Conservation (phyloP, 345 rosid species). For the Linum lewisii region DNA sequence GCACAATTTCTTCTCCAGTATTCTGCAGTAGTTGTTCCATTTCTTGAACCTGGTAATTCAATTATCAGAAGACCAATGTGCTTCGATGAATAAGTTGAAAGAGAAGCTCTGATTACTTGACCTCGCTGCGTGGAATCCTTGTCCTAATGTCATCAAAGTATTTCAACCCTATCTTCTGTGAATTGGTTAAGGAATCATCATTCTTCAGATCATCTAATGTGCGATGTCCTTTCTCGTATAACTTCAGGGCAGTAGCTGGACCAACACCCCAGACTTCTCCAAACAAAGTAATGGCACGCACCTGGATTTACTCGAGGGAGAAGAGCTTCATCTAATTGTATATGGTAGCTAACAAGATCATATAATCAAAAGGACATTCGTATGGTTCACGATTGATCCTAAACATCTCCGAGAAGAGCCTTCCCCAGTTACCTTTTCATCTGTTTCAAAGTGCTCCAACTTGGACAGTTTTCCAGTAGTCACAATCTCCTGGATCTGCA, state of each 20-base stretch:
- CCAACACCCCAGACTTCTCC: slow-evolving; percentile 99
- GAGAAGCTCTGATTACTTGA: slow-evolving; percentile 21
- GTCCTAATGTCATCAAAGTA: slow-evolving; percentile 79
- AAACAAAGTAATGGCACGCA: slow-evolving; percentile 64
- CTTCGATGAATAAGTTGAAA: slow-evolving; percentile 4
- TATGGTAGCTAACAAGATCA: not conserved
- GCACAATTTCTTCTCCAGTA: slow-evolving; percentile 59
- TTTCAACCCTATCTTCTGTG: slow-evolving; percentile 82
- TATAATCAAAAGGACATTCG: not conserved
- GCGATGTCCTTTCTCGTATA: slow-evolving; percentile 85
- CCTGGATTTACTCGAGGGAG: slow-evolving; percentile 29
- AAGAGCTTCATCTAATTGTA: not conserved
- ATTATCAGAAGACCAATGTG: not conserved
- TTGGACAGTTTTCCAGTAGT: slow-evolving; percentile 78
- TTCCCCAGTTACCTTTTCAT: slow-evolving; percentile 61
- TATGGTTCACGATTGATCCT: not conserved
- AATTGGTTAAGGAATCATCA: slow-evolving; percentile 65
- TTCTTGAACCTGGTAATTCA: slow-evolving; percentile 52
- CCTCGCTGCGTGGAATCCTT: slow-evolving; percentile 89
- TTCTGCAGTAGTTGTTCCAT: slow-evolving; percentile 72
- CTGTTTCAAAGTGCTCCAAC: slow-evolving; percentile 88
- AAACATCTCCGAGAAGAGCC: slow-evolving; percentile 2
- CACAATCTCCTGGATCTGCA: slow-evolving; percentile 91
- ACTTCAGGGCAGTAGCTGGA: slow-evolving; percentile 84
- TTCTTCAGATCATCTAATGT: slow-evolving; percentile 66